phyloP scores from a whole-genome alignment of 129 eudicot genomes.

The Deinandra increscens region DNA sequence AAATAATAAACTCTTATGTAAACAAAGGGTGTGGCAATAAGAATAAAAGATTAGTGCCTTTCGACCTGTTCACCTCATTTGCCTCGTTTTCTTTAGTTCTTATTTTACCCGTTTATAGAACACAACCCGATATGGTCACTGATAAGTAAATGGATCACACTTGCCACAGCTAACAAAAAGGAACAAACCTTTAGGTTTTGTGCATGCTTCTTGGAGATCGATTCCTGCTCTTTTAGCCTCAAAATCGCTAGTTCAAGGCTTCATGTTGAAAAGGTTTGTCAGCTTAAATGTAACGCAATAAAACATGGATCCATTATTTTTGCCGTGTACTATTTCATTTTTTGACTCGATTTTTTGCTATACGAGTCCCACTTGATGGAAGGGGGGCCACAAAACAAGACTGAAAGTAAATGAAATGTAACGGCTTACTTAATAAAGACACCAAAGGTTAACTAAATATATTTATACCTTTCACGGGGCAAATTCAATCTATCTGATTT shows the following conservation, averaged over 20 bases:
- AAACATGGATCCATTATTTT: neutral
- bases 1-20: neutral
- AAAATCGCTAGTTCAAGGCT: conserved; percentile 83
- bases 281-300: conserved; percentile 17
- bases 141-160: conserved; percentile 6
- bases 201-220: conserved; percentile 76
- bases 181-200: conserved; percentile 75
- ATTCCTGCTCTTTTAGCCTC: conserved; percentile 81
- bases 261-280: conserved; percentile 24
- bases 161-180: neutral
- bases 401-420: neutral
- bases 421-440: neutral
- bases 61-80: neutral
- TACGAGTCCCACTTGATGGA: neutral
- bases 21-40: neutral
- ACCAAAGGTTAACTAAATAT: neutral
- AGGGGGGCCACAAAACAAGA: neutral
- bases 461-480: conserved; percentile 77
- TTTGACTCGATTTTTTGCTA: neutral
- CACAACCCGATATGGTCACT: neutral
- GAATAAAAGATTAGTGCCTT: neutral
- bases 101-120: neutral
- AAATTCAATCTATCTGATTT: conserved; percentile 67
- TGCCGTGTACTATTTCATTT: neutral
- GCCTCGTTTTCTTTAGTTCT: neutral